phyloP scores from a whole-genome alignment of 2,329 filamentous ascomycete genomes.

The Coniosporium tulheliwenetii region DNA sequence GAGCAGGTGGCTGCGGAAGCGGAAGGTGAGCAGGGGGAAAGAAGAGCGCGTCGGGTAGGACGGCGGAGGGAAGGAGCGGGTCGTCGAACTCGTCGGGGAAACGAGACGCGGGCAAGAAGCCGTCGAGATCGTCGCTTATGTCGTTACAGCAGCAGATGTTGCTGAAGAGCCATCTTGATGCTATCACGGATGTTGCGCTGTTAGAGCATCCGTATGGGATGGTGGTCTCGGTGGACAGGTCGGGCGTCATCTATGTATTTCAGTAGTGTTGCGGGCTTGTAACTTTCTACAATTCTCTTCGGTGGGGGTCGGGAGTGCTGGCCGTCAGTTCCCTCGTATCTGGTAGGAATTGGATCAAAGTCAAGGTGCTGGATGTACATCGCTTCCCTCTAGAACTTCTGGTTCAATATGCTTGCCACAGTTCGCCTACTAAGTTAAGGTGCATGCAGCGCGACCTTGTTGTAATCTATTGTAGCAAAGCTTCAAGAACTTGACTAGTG shows the following conservation, averaged over 20 bases:
- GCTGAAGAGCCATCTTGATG: slow-evolving; percentile 73
- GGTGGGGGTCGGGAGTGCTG: too few relatives aligned
- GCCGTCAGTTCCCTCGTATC: too few relatives aligned
- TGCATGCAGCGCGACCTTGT: too few relatives aligned
- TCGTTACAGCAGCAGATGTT: slow-evolving; percentile 77
- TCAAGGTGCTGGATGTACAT: too few relatives aligned
- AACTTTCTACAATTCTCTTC: too few relatives aligned
- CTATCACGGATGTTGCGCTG: slow-evolving; percentile 74
- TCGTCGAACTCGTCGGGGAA: slow-evolving; percentile 18
- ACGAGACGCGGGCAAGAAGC: slow-evolving; percentile 28
- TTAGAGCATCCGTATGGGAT: slow-evolving; percentile 83
- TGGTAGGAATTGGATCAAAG: too few relatives aligned
- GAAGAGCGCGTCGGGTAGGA: slow-evolving; percentile 6
- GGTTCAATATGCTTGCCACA: too few relatives aligned
- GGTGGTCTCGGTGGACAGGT: slow-evolving; percentile 79
- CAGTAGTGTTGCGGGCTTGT: slow-evolving; percentile 21
- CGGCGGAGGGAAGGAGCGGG: slow-evolving; percentile 10
- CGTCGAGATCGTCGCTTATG: slow-evolving; percentile 71
- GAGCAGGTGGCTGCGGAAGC: slow-evolving; percentile 4
- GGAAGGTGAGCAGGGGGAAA: slow-evolving; percentile 10
- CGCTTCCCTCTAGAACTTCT: too few relatives aligned
- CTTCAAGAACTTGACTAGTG: too few relatives aligned
- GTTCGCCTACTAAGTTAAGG: too few relatives aligned
- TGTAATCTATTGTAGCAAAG: too few relatives aligned
- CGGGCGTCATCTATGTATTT: slow-evolving; percentile 78